Conservation (phyloP, 345 rosid genomes). For the Euphorbia pulcherrima region DNA sequence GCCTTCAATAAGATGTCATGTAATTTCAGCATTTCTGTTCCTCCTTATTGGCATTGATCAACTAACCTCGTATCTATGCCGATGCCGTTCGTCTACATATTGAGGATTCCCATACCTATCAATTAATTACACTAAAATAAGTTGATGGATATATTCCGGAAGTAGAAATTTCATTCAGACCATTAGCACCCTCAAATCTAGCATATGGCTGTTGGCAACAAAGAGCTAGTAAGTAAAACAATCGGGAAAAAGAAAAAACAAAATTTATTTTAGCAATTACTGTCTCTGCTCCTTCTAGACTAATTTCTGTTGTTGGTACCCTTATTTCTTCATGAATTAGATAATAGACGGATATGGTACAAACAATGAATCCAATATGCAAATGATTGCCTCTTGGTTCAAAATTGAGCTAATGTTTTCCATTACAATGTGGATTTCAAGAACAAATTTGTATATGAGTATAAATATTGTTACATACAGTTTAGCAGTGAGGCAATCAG, state of each 20-base stretch:
- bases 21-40: background rate
- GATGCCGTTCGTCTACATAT: conserved; percentile 29
- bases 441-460: background rate
- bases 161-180: conserved; percentile 4
- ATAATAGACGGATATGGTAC: background rate
- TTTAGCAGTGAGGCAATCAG: conserved; percentile 28
- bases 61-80: conserved; percentile 39
- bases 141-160: background rate
- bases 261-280: background rate
- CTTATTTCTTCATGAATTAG: background rate
- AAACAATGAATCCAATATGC: background rate
- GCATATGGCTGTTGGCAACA: background rate
- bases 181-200: conserved; percentile 6
- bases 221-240: background rate
- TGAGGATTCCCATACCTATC: conserved; percentile 26
- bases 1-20: background rate
- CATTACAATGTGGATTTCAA: background rate
- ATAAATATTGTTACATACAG: conserved; percentile 22
- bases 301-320: background rate
- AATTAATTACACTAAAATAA: conserved; percentile 5
- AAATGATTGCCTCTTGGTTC: background rate
- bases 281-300: background rate
- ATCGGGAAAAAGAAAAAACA: conserved; percentile 2
- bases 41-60: background rate
- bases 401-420: background rate